Evolutionary conservation across 2,329 filamentous ascomycete genomes (phyloP).

Genomic region (Colletotrichum limetticola): DNA sequence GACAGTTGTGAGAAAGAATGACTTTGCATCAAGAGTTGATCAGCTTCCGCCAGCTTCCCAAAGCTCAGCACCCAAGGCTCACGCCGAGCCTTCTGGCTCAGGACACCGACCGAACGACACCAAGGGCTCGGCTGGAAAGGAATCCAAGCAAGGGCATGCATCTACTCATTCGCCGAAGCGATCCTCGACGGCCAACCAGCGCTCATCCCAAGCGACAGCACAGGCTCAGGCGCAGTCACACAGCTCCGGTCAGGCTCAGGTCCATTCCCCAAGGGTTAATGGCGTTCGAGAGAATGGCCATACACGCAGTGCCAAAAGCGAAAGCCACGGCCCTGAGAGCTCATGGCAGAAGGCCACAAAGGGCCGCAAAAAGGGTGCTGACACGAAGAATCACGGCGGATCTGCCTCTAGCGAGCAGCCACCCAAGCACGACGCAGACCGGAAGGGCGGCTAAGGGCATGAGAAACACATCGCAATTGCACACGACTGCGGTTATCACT

Average conservation of each 20-base stretch:
- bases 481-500: no score
- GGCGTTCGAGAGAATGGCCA: slow-evolving; percentile 63
- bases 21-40: slow-evolving; percentile 20
- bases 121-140: slow-evolving; percentile 38
- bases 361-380: slow-evolving; percentile 60
- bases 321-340: slow-evolving; percentile 55
- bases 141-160: slow-evolving; percentile 40
- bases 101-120: slow-evolving; percentile 4
- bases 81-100: background rate
- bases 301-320: slow-evolving; percentile 63
- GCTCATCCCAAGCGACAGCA: slow-evolving; percentile 18
- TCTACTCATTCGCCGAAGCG: slow-evolving; percentile 38
- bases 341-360: slow-evolving; percentile 71
- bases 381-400: slow-evolving; percentile 57
- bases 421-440: slow-evolving; percentile 69
- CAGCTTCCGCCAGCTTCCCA: slow-evolving; percentile 23
- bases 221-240: slow-evolving; percentile 42
- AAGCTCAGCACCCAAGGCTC: slow-evolving; percentile 31
- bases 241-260: slow-evolving; percentile 36
- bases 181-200: slow-evolving; percentile 13
- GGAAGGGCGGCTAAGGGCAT: slow-evolving; percentile 67
- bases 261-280: slow-evolving; percentile 49
- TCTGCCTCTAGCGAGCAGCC: slow-evolving; percentile 58
- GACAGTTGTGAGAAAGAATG: slow-evolving; percentile 62
- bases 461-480: background rate